Conservation (phyloP, 2,329 filamentous ascomycete species). For the Pyrenophora tritici-repentis region DNA sequence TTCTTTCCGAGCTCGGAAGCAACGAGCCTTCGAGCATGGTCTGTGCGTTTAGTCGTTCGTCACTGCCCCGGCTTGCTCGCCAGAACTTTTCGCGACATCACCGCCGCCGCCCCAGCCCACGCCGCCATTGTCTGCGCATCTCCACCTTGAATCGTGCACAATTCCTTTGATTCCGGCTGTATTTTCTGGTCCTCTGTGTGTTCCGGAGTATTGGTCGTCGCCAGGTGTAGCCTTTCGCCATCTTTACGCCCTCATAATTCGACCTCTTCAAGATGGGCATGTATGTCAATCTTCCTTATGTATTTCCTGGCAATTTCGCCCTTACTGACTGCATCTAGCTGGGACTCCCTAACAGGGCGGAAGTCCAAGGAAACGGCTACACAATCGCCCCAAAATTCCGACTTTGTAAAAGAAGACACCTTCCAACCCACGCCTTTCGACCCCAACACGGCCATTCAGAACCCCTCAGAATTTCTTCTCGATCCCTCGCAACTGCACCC, state of each 20-base stretch:
- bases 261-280: constrained; percentile 42
- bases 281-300: constrained; percentile 24
- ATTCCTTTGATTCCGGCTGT: constrained; percentile 10
- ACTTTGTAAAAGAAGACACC: constrained; percentile 50
- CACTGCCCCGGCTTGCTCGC: constrained; percentile 26
- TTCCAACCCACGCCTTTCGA: constrained; percentile 68
- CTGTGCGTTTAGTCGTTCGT: constrained; percentile 28
- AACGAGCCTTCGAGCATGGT: constrained; percentile 25
- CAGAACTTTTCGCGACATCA: constrained; percentile 41
- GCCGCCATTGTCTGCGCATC: constrained; percentile 39
- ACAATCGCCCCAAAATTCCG: constrained; percentile 40
- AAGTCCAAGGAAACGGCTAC: constrained; percentile 57
- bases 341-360: constrained; percentile 65
- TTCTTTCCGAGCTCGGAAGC: constrained; percentile 42
- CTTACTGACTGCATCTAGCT: constrained; percentile 29
- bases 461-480: constrained; percentile 86
- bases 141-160: constrained; percentile 14
- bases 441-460: constrained; percentile 70
- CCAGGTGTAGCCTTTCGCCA: constrained; percentile 25
- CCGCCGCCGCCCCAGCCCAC: constrained; percentile 21
- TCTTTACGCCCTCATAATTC: constrained; percentile 18
- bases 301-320: not conserved
- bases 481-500: constrained; percentile 91
- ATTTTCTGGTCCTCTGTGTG: constrained; percentile 26
- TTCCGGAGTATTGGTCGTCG: constrained; percentile 19